A percentile compares a stretch with the other conserved stretches of the same genome.
phyloP scores from a whole-genome alignment of 1,284 basidiomycete genomes.

The Boletellus dicymbophilus region DNA sequence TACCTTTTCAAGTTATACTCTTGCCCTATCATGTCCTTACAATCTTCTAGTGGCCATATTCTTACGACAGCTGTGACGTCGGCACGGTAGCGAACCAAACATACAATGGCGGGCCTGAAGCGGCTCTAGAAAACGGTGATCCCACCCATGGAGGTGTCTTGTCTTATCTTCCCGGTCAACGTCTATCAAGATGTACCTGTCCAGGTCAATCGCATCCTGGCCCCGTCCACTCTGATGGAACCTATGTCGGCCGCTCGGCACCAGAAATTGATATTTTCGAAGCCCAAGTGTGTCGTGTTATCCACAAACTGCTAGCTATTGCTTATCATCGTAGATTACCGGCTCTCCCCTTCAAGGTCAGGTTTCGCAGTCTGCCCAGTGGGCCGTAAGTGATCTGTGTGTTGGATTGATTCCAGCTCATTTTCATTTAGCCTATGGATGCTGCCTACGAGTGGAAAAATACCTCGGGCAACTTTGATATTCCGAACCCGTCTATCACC shows the following conservation, averaged over 20 bases:
- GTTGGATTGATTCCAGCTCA: slow-evolving; percentile 5
- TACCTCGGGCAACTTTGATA: slow-evolving; percentile 40
- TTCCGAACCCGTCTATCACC: slow-evolving; percentile 42
- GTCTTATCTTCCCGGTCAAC: slow-evolving; percentile 63
- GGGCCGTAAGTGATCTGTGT: slow-evolving; percentile 40
- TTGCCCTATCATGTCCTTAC: background rate
- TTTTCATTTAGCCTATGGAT: slow-evolving; percentile 29
- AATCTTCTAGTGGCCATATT: slow-evolving; percentile 43
- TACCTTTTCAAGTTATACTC: slow-evolving; percentile 15
- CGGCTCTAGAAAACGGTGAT: slow-evolving; percentile 43
- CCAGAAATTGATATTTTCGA: slow-evolving; percentile 78
- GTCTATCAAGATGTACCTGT: slow-evolving; percentile 68
- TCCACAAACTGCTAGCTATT: background rate
- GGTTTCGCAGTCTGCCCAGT: slow-evolving; percentile 50
- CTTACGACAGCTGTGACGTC: slow-evolving; percentile 56
- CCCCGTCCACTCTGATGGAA: slow-evolving; percentile 47
- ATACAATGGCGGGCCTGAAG: slow-evolving; percentile 36
- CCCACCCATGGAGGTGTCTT: slow-evolving; percentile 35
- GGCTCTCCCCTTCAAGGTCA: slow-evolving; percentile 35
- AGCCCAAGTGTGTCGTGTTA: slow-evolving; percentile 37
- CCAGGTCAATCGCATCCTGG: slow-evolving; percentile 64
- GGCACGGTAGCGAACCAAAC: slow-evolving; percentile 61
- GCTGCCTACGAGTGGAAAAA: slow-evolving; percentile 39
- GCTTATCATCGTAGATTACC: slow-evolving; percentile 32
- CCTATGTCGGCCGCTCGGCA: slow-evolving; percentile 63